Conservation (phyloP, 2,329 filamentous ascomycete species). For the Periglandula ipomoeae region DNA sequence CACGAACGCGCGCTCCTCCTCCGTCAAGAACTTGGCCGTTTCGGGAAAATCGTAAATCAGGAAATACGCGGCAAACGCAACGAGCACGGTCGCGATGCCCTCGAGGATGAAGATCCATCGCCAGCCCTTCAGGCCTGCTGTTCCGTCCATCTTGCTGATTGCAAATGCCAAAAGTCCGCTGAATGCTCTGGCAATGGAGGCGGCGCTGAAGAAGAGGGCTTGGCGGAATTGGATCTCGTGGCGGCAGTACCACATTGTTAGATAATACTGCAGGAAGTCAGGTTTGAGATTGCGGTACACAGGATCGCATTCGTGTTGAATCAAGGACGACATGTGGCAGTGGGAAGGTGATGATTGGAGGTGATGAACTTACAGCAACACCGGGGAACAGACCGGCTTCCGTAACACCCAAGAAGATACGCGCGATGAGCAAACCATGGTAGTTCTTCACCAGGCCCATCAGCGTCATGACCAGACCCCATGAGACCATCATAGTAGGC, state of each 20-base stretch:
- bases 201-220: conserved; percentile 76
- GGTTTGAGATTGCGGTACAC: no score
- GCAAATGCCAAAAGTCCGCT: conserved; percentile 63
- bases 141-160: conserved; percentile 60
- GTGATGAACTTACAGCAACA: conserved; percentile 34
- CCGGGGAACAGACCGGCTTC: conserved; percentile 61
- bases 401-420: conserved; percentile 53
- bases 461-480: conserved; percentile 38
- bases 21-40: conserved; percentile 63
- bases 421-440: conserved; percentile 35
- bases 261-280: no score
- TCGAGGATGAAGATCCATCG: conserved; percentile 62
- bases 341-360: neutral
- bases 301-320: no score
- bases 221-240: conserved; percentile 45
- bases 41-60: conserved; percentile 75
- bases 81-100: conserved; percentile 59
- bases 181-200: conserved; percentile 70
- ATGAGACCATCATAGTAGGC: conserved; percentile 63
- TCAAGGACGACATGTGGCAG: no score
- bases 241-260: conserved; percentile 52
- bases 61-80: conserved; percentile 60
- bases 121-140: conserved; percentile 51
- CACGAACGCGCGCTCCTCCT: conserved; percentile 62
- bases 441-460: conserved; percentile 45